Evolutionary conservation across 2,329 filamentous ascomycete species (phyloP).

Genomic region (Penicillium italicum): DNA sequence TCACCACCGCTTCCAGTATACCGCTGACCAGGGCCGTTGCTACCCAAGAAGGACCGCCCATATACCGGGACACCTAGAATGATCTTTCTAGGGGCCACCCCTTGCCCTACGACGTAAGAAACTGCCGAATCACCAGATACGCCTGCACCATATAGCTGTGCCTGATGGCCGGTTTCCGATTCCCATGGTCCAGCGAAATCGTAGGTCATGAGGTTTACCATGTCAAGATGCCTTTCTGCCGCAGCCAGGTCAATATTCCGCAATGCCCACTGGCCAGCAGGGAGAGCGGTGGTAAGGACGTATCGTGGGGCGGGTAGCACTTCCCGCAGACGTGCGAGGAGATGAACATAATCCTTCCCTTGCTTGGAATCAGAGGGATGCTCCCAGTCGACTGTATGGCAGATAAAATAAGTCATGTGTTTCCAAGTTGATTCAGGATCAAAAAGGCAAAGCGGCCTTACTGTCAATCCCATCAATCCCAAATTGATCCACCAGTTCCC

Average conservation of each 20-base stretch:
- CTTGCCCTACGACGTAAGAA: slow-evolving; percentile 60
- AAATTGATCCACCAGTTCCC: slow-evolving; percentile 65
- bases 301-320: slow-evolving; percentile 67
- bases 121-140: slow-evolving; percentile 65
- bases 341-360: slow-evolving; percentile 65
- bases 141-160: slow-evolving; percentile 63
- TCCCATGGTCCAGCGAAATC: slow-evolving; percentile 74
- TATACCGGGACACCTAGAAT: slow-evolving; percentile 73
- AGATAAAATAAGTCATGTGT: not conserved
- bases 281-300: slow-evolving; percentile 68
- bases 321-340: slow-evolving; percentile 64
- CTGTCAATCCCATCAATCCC: slow-evolving; percentile 73
- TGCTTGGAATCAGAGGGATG: slow-evolving; percentile 65
- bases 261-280: slow-evolving; percentile 63
- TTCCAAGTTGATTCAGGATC: not conserved
- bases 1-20: slow-evolving; percentile 55
- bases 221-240: slow-evolving; percentile 65
- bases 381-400: slow-evolving; percentile 70
- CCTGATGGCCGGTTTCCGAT: slow-evolving; percentile 65
- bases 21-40: slow-evolving; percentile 61
- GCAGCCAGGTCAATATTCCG: slow-evolving; percentile 64
- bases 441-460: slow-evolving; percentile 41
- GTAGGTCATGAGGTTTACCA: slow-evolving; percentile 76
- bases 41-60: slow-evolving; percentile 69
- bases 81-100: slow-evolving; percentile 68